Conservation (phyloP, 352 stramenopile species). For the Peronospora tabacina region DNA sequence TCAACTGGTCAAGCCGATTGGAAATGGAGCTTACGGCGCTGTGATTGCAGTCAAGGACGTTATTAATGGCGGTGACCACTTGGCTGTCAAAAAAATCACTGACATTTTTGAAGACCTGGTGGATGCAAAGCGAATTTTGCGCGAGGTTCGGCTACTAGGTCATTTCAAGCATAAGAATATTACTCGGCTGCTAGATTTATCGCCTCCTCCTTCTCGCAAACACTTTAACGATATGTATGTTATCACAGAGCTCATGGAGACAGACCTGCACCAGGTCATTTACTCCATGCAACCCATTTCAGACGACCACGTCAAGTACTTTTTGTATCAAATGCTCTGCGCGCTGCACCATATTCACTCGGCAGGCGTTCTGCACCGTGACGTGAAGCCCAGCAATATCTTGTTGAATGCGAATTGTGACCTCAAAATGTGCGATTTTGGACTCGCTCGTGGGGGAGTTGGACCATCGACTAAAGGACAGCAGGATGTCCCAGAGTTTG, state of each 20-base stretch:
- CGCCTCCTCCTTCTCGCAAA: conserved; percentile 85
- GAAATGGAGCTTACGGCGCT: conserved; percentile 82
- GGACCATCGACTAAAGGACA: conserved; percentile 13
- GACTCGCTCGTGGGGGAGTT: conserved; percentile 53
- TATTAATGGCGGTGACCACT: conserved; percentile 38
- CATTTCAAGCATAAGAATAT: conserved; percentile 92
- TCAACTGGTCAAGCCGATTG: conserved; percentile 83
- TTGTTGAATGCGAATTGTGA: conserved; percentile 76
- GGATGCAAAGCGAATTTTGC: conserved; percentile 96
- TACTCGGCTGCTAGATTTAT: conserved; percentile 88
- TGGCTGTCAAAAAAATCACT: conserved; percentile 93
- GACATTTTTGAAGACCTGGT: conserved; percentile 94
- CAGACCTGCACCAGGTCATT: conserved; percentile 94
- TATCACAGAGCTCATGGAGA: conserved; percentile 95
- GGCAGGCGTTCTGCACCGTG: conserved; percentile 75
- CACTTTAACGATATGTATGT: conserved; percentile 96
- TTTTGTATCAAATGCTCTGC: conserved; percentile 79
- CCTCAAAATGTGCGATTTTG: conserved; percentile 77
- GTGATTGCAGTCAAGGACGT: conserved; percentile 83
- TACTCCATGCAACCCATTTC: conserved; percentile 90
- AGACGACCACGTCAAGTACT: conserved; percentile 83
- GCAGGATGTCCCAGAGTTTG: conserved; percentile 4
- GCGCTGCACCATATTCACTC: conserved; percentile 92
- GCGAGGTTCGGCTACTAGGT: conserved; percentile 85
- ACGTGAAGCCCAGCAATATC: conserved; percentile 82